Base-by-base conservation (phyloP, 2,329 filamentous ascomycete species). In the Exophiala aquamarina region DNA sequence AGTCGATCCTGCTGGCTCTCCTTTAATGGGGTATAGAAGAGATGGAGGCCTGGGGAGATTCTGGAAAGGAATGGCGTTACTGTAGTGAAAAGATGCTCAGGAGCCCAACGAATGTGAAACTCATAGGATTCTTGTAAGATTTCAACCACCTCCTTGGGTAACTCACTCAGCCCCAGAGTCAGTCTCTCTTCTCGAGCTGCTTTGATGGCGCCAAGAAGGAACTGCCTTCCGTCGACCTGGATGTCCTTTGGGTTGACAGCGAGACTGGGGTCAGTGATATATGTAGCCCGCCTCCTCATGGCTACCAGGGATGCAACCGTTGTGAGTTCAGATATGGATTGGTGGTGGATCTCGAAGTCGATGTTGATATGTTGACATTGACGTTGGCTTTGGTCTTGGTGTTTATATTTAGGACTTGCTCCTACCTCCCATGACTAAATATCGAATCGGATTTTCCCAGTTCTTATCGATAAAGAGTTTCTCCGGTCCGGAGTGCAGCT, bases 91-190 rank as follows among this genome's bases (percentile, higher is more conserved):
- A 75, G 60, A 5, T 62, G 59, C 2, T 81, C 70, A 11, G 82
- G 80, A n/a, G 80, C 77, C 88, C 90, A 95, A 63, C 86, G 81
- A 49, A 96, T 71, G 66, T 92, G 86, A 33, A 96, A 70, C 65
- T 89, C 83, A 59, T 85, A 79, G 54, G 79, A 81, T 59, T 79
- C 73, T 44, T 77, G 73, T 19, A 95, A 71, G 11, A 86, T 68
- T 19, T 75, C 37, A 19, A 44, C 41, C 68, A 83, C 78, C 66
- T 88, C 83, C 13, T 69, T 61, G 3, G 89, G 86, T 32, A 96
- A 76, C 70, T 95, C 89, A 39, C 83, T 75, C 15, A 90, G 70
- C 29, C 78, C 76, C 52, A 93, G 69, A 1, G 89, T 95, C 57
- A 92, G 68, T 50, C 86, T 81, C 63, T 93, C 87, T 68, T 97